Evolutionary conservation across 1,284 basidiomycete species (phyloP), one percentile per base, ranked within the genome.

Genomic region (Neonothopanus nambi): DNA sequence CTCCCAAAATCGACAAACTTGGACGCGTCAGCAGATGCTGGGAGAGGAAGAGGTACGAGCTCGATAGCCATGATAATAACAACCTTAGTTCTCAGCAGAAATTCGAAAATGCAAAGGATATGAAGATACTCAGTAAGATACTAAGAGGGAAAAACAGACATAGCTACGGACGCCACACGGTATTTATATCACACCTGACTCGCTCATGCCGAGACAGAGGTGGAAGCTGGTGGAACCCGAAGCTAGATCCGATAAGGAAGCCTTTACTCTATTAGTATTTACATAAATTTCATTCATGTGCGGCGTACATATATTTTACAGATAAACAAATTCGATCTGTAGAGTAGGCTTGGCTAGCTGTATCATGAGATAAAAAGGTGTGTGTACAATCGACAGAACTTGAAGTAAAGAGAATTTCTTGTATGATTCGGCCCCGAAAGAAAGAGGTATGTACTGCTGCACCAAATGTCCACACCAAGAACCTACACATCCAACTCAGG

Each of bases 1-100:
- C 85, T 75, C 5, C 87, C 88, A 69, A 90, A 88, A 53, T 81
- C 69, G 24, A 65, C 61, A 62, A 90, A 84, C 66, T 77, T 78
- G 26, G 75, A 68, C 7, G 79, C 65, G 65, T 87, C 79, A 12
- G 82, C 85, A 36, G 81, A 77, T 15, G 77, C 66, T 24, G 88
- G 84, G 3, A 84, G 70, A 5, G 84, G 78, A 9, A 89, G 70
- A 54, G 85, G 78, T 36, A 68, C 43, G 41, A 84, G 66, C 70
- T 82, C 72, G 57, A 86, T 79, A 38, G 79, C 70, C 84, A 86
- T 86, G 28, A 36, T 48, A 13, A 33, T 13, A 33, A 33, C 13
- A 9, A 11, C 30, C 26, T 42, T 12, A 23, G 7, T 5, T 24
- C 5, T 42, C 20, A n/a, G n/a, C n/a, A n/a, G n/a, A 30, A 13